A percentile compares a stretch with the other conserved stretches of the same genome.
Evolutionary conservation across 2,329 filamentous ascomycete species (phyloP).

Genomic region (Colletotrichum tofieldiae): DNA sequence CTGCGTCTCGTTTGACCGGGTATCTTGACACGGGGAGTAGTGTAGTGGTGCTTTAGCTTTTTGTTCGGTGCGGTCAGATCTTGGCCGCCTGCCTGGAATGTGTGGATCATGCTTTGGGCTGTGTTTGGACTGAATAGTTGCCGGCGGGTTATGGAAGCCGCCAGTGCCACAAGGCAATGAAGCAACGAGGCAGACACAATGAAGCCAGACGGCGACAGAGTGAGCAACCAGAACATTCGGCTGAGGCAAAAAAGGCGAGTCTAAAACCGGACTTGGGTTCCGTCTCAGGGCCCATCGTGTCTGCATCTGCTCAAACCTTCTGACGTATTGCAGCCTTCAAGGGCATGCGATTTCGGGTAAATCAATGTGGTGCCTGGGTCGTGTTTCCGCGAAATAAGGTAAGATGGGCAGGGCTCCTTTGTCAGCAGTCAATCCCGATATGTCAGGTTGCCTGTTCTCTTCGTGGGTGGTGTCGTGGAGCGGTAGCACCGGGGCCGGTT

Average conservation of each 20-base stretch:
- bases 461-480: conserved; percentile 8
- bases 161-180: conserved; percentile 22
- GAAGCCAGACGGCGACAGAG: not conserved
- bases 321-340: conserved; percentile 33
- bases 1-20: not conserved
- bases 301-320: conserved; percentile 12
- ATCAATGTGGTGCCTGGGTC: conserved; percentile 5
- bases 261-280: not conserved
- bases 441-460: not conserved
- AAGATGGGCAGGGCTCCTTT: conserved; percentile 20
- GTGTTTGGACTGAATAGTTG: conserved; percentile 33
- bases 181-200: conserved; percentile 4
- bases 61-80: conserved; percentile 32
- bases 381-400: conserved; percentile 24
- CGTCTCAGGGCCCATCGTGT: conserved; percentile 12
- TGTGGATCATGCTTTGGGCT: conserved; percentile 42
- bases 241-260: conserved; percentile 1
- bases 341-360: conserved; percentile 15
- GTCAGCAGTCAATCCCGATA: conserved; percentile 20
- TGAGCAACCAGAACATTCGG: conserved; percentile 9
- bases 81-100: conserved; percentile 38
- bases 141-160: conserved; percentile 11
- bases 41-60: conserved; percentile 33
- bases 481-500: conserved; percentile 24
- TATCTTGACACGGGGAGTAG: conserved; percentile 5